phyloP scores from a whole-genome alignment of 352 stramenopile genomes.

The Phytophthora ramorum region DNA sequence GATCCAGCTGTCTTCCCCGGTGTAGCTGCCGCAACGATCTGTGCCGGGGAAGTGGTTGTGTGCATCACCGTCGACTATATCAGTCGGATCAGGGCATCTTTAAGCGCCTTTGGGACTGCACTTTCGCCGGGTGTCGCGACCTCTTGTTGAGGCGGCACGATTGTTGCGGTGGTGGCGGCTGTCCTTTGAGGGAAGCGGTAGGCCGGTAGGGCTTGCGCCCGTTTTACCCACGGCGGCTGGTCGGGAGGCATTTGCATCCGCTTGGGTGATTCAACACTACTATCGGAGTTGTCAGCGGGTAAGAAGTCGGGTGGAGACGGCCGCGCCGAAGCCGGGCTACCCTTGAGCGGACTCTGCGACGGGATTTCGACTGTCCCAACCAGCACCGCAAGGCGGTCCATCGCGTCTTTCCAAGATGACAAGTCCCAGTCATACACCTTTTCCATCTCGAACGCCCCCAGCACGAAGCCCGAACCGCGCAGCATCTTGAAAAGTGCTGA shows the following conservation, averaged over 20 bases:
- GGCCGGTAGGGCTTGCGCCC: no score
- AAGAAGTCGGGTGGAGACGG: no score
- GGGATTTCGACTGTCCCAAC: no score
- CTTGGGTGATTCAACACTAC: neutral
- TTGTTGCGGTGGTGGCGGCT: neutral
- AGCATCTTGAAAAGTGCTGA: constrained; percentile 4
- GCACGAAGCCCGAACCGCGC: neutral
- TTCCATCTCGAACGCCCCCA: constrained; percentile 19
- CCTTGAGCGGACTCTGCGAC: no score
- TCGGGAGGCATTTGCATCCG: no score
- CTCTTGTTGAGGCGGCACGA: neutral
- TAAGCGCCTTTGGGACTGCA: neutral
- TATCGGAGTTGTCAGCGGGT: constrained; percentile 9
- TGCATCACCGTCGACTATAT: constrained; percentile 6
- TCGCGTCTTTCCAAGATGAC: neutral
- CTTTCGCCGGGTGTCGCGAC: neutral
- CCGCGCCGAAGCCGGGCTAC: no score
- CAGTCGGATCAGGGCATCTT: neutral
- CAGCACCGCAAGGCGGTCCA: no score
- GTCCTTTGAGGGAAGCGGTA: no score
- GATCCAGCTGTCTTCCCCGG: no score
- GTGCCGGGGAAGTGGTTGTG: neutral
- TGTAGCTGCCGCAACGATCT: neutral
- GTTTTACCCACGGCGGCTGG: no score
- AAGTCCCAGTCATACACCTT: constrained; percentile 17